A percentile compares a stretch with the other conserved stretches of the same genome.
phyloP scores from a whole-genome alignment of 2,329 filamentous ascomycete genomes.

The Trichophyton benhamiae region DNA sequence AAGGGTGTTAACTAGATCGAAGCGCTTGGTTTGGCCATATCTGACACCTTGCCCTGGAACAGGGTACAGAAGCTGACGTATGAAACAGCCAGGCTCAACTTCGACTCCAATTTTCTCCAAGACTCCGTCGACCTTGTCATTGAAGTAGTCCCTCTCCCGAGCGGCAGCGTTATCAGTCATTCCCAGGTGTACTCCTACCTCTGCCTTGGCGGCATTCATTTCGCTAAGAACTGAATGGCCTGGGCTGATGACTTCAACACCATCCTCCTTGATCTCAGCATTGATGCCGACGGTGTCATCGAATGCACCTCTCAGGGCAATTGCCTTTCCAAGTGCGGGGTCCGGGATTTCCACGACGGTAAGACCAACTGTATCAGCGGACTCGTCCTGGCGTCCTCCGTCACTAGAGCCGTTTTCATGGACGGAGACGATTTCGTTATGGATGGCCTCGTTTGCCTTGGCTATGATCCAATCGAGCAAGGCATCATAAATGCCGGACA shows the following conservation, averaged over 20 bases:
- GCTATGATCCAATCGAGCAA: slow-evolving; percentile 87
- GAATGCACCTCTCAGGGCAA: slow-evolving; percentile 82
- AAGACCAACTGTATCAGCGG: slow-evolving; percentile 73
- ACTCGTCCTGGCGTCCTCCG: slow-evolving; percentile 54
- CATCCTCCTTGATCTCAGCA: slow-evolving; percentile 92
- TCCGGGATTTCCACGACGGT: slow-evolving; percentile 78
- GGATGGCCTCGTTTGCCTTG: slow-evolving; percentile 78
- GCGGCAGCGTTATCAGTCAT: slow-evolving; percentile 55
- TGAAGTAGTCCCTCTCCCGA: slow-evolving; percentile 61
- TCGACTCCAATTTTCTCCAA: slow-evolving; percentile 80
- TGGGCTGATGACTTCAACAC: slow-evolving; percentile 59
- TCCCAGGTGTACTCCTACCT: slow-evolving; percentile 66
- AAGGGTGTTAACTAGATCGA: slow-evolving; percentile 63
- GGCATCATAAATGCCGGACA: slow-evolving; percentile 82
- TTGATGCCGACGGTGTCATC: slow-evolving; percentile 91
- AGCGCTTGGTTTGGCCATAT: slow-evolving; percentile 62
- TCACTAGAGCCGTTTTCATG: slow-evolving; percentile 54
- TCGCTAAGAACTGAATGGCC: slow-evolving; percentile 77
- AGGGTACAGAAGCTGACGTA: slow-evolving; percentile 72
- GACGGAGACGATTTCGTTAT: slow-evolving; percentile 57
- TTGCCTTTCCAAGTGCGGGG: slow-evolving; percentile 67
- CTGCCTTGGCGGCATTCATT: slow-evolving; percentile 69
- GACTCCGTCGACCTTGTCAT: slow-evolving; percentile 70
- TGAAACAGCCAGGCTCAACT: slow-evolving; percentile 67
- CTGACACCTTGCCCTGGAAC: slow-evolving; percentile 64